Base-by-base conservation (phyloP, 768 basidiomycete species). In the Rhodosporidiobolus odoratus region DNA sequence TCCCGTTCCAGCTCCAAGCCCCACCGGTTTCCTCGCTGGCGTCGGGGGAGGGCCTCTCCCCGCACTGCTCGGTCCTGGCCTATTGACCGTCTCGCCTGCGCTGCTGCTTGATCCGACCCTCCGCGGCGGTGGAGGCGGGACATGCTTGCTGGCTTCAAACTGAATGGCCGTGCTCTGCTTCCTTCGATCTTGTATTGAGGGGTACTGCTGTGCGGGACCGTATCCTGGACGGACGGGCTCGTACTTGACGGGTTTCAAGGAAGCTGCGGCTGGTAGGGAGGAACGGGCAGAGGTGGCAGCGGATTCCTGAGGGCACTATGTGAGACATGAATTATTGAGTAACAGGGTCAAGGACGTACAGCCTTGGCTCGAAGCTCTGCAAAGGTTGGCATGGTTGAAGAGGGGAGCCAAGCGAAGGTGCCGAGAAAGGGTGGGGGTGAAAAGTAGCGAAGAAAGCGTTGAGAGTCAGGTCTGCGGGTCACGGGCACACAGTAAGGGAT, bases 311-410 rank as follows among this genome's bases (percentile, higher is more conserved):
- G 30, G 57, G 23, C 17, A 16, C 21, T 16, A 27, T 27, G n/a
- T 13, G 63, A 54, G 34, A 40, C 34, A 19, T 56, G 13, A 25
- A 54, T 10, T n/a, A 25, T 48, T 21, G 15, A 16, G 59, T n/a
- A 25, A 54, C 21, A 23, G 37, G 48, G 67, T 19, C 43, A 25
- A 45, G 19, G 66, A 23, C 43, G 52, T n/a, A 57, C 59, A 17
- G 59, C 66, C 45, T 62, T 67, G 25, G 43, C 43, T 8, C 66
- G 58, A 1, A 67, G 34, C 27, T 67, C 66, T 15, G 59, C 52
- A 35, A 67, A 61, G 32, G 38, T 34, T 12, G 58, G 50, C 65
- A 66, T 66, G 30, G 45, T 19, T 35, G 37, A 16, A 27, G 43
- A 40, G 54, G 21, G 58, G n/a, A 2, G 25, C 19, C 17, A 21